Evolutionary conservation across 129 eudicot species (phyloP).

Genomic region (Heracleum sosnowskyi): DNA sequence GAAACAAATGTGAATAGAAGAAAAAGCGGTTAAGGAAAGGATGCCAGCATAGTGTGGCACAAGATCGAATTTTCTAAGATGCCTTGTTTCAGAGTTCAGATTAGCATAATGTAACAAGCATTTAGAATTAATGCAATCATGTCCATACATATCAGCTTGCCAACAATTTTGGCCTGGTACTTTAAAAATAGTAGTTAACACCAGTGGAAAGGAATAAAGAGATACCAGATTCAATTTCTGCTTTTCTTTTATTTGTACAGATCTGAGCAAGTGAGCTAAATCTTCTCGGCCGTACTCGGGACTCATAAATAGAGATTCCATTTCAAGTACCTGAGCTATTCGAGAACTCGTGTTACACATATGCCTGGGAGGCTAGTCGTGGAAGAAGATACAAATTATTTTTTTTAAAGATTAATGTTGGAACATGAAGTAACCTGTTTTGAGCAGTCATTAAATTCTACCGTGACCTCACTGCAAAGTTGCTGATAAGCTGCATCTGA

Average conservation of each 20-base stretch:
- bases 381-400: background rate
- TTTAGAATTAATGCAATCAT: background rate
- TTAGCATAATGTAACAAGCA: background rate
- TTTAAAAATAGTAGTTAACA: background rate
- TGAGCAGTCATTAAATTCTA: slow-evolving; percentile 74
- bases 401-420: background rate
- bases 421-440: slow-evolving; percentile 51
- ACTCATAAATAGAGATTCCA: slow-evolving; percentile 70
- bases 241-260: slow-evolving; percentile 87
- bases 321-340: slow-evolving; percentile 59
- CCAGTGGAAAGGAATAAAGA: slow-evolving; percentile 1
- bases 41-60: background rate
- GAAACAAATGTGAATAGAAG: background rate
- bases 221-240: slow-evolving; percentile 84
- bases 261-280: slow-evolving; percentile 65
- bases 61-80: background rate
- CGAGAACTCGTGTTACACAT: slow-evolving; percentile 12
- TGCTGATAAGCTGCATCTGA: slow-evolving; percentile 79
- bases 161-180: background rate
- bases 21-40: background rate
- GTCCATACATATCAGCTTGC: background rate
- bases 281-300: slow-evolving; percentile 70
- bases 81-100: background rate
- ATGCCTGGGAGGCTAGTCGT: slow-evolving; percentile 9
- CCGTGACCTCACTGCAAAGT: slow-evolving; percentile 79